Evolutionary conservation across 2,329 filamentous ascomycete species (phyloP), one percentile per base, ranked within the genome.

Genomic region (Colletotrichum sp.): DNA sequence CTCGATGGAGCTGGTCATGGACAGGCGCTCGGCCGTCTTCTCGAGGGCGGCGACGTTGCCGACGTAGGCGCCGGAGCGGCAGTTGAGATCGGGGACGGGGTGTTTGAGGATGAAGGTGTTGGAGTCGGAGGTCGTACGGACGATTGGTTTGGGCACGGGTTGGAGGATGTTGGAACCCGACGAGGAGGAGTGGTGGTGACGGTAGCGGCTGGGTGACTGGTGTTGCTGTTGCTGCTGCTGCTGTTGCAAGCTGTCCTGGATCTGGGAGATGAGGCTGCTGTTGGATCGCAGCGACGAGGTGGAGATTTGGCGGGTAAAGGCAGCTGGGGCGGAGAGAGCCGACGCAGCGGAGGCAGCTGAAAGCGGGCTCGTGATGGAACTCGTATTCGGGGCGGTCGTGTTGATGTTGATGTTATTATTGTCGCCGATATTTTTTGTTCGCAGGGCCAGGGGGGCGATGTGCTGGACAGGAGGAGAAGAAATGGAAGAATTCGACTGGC

Each of bases 11-110:
- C 93, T 94, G 72, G 92, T 93, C 86, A 91, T 90, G 79, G 93
- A 94, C 83, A 96, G 88, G 78, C 92, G 90, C 84, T 96, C 94
- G 65, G 94, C 94, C 13, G 92, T 93, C 78, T 93, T 92, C 84
- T 96, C 94, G 77, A 96, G 90, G 66, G 93, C 91, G 78, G 93
- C 92, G 77, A 96, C 92, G 85, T 94, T 95, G 82, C 89, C 89
- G 21, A 90, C 85, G 81, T 91, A 92, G 36, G 91, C 91, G 30
- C 90, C 91, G 74, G 92, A 90, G 72, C 92, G 88, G 67, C 88
- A 88, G 81, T 91, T 91, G 65, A 91, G 85, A 81, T 94, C 92
- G 69, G 93, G 92, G 3, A 88, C 88, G 34, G 92, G 92, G 81
- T 93, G 92, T 77, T 87, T 86, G 63, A 92, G 84, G 34, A 85